A percentile compares a stretch with the other conserved stretches of the same genome.
Conservation (phyloP, 306 rosid genomes). For the Trifolium dubium region DNA sequence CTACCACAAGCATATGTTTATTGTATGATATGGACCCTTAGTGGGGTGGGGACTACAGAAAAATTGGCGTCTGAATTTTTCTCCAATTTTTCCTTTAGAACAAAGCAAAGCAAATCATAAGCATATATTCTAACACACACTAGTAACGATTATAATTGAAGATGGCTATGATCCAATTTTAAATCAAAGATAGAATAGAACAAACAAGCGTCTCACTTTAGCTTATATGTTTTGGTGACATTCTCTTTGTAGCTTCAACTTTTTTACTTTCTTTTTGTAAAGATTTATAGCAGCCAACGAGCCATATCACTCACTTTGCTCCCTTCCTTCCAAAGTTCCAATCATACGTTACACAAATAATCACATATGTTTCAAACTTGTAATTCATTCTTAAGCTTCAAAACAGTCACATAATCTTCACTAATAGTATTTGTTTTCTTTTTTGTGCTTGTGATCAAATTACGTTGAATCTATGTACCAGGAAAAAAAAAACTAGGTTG, state of each 20-base stretch:
- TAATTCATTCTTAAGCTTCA: constrained; percentile 34
- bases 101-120: constrained; percentile 48
- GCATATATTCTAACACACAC: constrained; percentile 58
- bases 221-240: constrained; percentile 65
- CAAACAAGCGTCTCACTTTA: constrained; percentile 63
- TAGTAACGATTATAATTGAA: constrained; percentile 53
- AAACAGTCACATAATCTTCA: constrained; percentile 4
- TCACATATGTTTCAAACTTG: constrained; percentile 38
- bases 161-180: constrained; percentile 43
- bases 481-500: too few species aligned
- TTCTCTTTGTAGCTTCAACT: constrained; percentile 67
- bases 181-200: constrained; percentile 41
- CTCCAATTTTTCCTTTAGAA: constrained; percentile 32
- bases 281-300: constrained; percentile 46
- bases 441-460: too few species aligned
- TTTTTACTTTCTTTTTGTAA: constrained; percentile 50
- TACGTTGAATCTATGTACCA: too few species aligned
- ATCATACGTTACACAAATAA: constrained; percentile 31
- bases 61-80: constrained; percentile 7
- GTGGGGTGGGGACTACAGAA: constrained; percentile 8
- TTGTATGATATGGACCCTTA: not conserved
- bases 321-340: constrained; percentile 1
- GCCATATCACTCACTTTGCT: constrained; percentile 37
- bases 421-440: too few species aligned
- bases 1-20: too few species aligned